Evolutionary conservation across 1,284 basidiomycete species (phyloP), one percentile per base, ranked within the genome.

Genomic region (Sporisorium graminicola): DNA sequence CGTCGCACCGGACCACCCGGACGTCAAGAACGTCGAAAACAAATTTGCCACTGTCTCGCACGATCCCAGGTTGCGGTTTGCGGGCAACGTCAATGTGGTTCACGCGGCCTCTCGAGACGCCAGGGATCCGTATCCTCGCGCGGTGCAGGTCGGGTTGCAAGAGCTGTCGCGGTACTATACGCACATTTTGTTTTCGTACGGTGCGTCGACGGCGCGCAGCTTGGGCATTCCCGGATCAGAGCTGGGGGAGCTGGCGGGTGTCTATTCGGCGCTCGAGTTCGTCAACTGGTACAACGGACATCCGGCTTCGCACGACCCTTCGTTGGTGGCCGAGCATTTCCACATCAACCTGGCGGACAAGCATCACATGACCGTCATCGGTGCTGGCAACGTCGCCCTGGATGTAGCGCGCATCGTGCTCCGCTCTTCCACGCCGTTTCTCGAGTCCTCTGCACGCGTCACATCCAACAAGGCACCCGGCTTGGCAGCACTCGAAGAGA

Each of bases 261-360:
- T 93, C 72, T 86, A 92, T 1, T 90, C 94, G 1, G 95, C 95
- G 0, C 88, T 98, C 5, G 91, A 91, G 1, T 88, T 99, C 58
- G 96, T 99, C 2, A 93, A 95, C 80, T 99, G 96, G 96, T 99
- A 99, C 87, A 99, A 97, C 40, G 91, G 91, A 46, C 95, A 99
- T 86, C 95, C 95, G 1, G 72, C 70, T 14, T 74, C 83, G 1
- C 88, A 88, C 40, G 70, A 71, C 31, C 60, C 69, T 0, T 40
- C 44, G 2, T 31, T 65, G 2, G 26, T 53, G 18, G 22, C 58
- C 14, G 22, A 20, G 43, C 50, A 47, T 10, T 50, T 64, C 33
- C 84, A 86, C 9, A 87, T 90, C 0, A 84, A 90, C 6, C 88
- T 98, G 0, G 88, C 90, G 35, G 57, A 65, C 46, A 68, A 74